Conservation (phyloP, 441 rosid genomes). For the Breynia disticha region DNA sequence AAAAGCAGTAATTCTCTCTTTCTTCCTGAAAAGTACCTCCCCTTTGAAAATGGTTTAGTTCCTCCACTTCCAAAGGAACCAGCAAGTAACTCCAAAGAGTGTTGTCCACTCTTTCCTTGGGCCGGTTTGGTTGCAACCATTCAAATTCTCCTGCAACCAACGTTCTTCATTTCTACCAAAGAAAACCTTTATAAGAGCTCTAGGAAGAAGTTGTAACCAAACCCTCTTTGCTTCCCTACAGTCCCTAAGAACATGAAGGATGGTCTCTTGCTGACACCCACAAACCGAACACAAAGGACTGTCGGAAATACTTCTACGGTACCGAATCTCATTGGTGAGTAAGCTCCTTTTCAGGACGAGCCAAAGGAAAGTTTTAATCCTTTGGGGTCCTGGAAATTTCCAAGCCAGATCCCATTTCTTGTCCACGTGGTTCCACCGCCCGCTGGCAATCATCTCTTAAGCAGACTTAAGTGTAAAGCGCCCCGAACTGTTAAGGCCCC, state of each 20-base stretch:
- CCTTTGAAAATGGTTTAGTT: too few species aligned
- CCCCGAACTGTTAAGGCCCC: neutral
- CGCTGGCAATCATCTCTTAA: neutral
- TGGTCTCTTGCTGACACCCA: neutral
- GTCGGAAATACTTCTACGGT: neutral
- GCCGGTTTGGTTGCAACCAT: neutral
- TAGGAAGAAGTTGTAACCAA: too few species aligned
- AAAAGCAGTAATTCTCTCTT: too few species aligned
- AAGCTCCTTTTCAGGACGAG: neutral
- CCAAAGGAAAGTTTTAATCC: neutral
- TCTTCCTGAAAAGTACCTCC: too few species aligned
- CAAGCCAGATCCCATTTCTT: too few species aligned
- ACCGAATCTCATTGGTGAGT: neutral
- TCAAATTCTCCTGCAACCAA: neutral
- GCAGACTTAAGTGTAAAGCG: neutral
- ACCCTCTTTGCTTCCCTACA: too few species aligned
- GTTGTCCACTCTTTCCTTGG: neutral
- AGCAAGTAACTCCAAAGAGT: neutral
- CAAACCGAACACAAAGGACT: neutral
- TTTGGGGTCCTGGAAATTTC: neutral
- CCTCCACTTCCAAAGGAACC: too few species aligned
- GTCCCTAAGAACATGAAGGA: too few species aligned
- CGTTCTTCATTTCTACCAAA: neutral
- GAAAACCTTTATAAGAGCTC: too few species aligned
- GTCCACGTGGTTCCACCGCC: neutral